Percentiles rank a stretch among this genome's conserved stretches.
These are phyloP conservation scores for Cercophora newfieldiana DNA, from an alignment of 495 filamentous ascomycete genomes.

Conservation along the genomic window DNA sequence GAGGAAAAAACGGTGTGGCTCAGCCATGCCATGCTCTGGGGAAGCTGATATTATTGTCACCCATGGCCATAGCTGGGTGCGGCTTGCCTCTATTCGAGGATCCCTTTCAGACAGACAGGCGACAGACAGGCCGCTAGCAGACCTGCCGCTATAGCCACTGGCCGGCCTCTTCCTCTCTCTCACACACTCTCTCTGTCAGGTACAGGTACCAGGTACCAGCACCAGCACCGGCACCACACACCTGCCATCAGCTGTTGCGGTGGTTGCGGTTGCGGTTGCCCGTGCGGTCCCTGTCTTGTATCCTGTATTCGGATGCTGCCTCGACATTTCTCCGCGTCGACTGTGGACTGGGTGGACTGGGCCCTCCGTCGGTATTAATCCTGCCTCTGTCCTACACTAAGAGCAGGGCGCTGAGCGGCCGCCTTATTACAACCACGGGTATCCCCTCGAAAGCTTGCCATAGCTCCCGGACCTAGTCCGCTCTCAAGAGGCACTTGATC, in stretches of 20 bases:
- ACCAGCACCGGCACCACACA: not conserved
- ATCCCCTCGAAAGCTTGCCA: constrained; percentile 39
- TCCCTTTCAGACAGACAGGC: constrained; percentile 38
- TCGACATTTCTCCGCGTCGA: constrained; percentile 51
- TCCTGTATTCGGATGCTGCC: constrained; percentile 48
- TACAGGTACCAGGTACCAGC: constrained; percentile 38
- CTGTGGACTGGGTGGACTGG: constrained; percentile 22
- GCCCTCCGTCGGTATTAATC: constrained; percentile 51
- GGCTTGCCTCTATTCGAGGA: constrained; percentile 44
- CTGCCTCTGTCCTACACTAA: constrained; percentile 49
- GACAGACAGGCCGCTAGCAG: constrained; percentile 28
- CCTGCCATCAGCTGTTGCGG: constrained; percentile 3
- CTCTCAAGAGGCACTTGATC: constrained; percentile 32
- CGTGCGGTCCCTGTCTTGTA: constrained; percentile 44
- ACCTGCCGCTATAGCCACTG: constrained; percentile 34
- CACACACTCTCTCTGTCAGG: constrained; percentile 35
- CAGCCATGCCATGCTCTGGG: constrained; percentile 44
- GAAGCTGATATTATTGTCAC: constrained; percentile 40
- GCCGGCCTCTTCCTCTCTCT: no score
- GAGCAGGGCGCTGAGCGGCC: constrained; percentile 44
- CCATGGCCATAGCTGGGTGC: constrained; percentile 38
- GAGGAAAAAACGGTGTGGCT: constrained; percentile 46
- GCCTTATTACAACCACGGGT: constrained; percentile 48
- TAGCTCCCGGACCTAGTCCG: constrained; percentile 46
- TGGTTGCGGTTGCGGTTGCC: constrained; percentile 34